Conservation (phyloP, 2,329 filamentous ascomycete genomes). For the Chrysosporium queenslandicum region DNA sequence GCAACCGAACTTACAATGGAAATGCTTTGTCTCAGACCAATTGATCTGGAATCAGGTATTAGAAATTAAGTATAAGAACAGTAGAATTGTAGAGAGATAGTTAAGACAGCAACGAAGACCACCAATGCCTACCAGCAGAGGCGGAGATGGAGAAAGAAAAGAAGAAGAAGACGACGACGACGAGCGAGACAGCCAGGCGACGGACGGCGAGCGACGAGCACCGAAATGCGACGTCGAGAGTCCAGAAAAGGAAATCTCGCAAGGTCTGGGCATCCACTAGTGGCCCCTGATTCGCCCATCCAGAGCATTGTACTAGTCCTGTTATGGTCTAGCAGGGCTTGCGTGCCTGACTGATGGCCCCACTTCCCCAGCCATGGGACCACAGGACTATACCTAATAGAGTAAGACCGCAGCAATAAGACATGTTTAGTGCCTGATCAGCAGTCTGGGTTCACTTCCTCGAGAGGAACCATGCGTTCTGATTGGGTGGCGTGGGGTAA, state of each 20-base stretch:
- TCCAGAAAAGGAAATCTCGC: neutral
- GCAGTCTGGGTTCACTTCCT: neutral
- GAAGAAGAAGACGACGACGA: neutral
- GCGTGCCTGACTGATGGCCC: neutral
- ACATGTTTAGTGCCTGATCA: slow-evolving; percentile 3
- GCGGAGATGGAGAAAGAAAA: neutral
- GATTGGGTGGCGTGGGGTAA: neutral
- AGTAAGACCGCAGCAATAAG: neutral
- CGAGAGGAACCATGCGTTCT: neutral
- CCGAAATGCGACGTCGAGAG: neutral
- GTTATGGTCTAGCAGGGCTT: neutral
- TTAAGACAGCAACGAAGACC: neutral
- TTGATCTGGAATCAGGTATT: neutral
- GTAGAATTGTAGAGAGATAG: too few species aligned
- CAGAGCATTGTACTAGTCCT: neutral
- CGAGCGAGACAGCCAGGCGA: neutral
- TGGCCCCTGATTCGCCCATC: neutral
- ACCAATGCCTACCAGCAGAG: neutral
- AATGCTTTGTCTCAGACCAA: neutral
- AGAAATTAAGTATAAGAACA: neutral
- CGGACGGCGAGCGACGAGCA: neutral
- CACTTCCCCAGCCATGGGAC: neutral
- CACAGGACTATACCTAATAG: neutral
- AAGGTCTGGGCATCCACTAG: neutral
- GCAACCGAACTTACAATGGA: neutral